Evolutionary conservation across 768 basidiomycete genomes (phyloP).

Genomic region (Melanogaster broomeanus): DNA sequence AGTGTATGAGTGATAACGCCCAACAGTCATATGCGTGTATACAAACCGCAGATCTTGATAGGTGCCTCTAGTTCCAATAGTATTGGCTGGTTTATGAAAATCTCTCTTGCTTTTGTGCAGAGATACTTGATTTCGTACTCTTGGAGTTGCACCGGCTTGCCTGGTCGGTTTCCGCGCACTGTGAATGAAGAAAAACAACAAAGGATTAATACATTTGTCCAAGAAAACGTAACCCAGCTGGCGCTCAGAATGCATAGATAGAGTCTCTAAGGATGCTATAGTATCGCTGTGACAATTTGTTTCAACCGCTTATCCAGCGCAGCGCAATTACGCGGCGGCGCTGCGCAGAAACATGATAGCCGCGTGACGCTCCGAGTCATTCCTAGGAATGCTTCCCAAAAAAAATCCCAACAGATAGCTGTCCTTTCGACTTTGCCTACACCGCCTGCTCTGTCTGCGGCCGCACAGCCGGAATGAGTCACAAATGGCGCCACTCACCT

Average conservation of each 20-base stretch:
- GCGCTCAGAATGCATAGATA: background rate
- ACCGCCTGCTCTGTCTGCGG: conserved; percentile 1
- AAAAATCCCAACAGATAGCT: background rate
- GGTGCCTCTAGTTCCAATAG: conserved; percentile 97
- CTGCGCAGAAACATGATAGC: background rate
- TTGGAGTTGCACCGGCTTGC: conserved; percentile 95
- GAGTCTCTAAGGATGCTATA: background rate
- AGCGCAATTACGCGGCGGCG: conserved; percentile 1
- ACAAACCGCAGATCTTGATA: conserved; percentile 98
- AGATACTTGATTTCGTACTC: conserved; percentile 99
- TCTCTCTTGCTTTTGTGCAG: conserved; percentile 97
- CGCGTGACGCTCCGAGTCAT: background rate
- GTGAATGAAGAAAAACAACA: conserved; percentile 25
- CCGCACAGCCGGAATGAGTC: conserved; percentile 9
- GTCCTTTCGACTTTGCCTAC: background rate
- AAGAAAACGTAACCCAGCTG: background rate
- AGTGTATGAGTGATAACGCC: conserved; percentile 23
- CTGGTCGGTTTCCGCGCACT: conserved; percentile 98
- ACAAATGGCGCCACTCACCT: conserved; percentile 63
- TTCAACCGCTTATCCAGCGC: conserved; percentile 2
- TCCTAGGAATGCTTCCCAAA: background rate
- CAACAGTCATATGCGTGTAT: background rate
- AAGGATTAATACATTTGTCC: conserved; percentile 16
- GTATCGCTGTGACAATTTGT: conserved; percentile 5
- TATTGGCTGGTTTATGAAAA: conserved; percentile 99